phyloP scores from a whole-genome alignment of 2,329 filamentous ascomycete genomes.

The Alternaria sp. region DNA sequence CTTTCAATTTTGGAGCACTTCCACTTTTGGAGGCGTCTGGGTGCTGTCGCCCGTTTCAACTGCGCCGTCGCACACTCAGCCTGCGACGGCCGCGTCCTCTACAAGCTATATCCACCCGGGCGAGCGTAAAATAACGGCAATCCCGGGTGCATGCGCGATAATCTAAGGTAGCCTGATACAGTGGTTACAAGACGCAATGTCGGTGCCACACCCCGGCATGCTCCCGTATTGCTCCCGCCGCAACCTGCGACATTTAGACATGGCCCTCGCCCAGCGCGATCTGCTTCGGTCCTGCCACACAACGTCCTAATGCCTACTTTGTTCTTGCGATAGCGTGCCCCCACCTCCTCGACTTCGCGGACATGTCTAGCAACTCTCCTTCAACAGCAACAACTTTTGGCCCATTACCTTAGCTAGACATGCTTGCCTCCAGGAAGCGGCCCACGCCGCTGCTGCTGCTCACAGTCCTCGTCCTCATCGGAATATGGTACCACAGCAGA shows the following conservation, averaged over 20 bases:
- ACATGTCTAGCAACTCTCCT: constrained; percentile 30
- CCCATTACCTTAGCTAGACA: constrained; percentile 21
- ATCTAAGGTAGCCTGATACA: constrained; percentile 28
- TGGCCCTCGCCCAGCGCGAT: constrained; percentile 18
- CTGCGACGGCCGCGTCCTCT: background rate
- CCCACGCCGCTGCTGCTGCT: constrained; percentile 38
- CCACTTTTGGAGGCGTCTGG: background rate
- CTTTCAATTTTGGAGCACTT: background rate
- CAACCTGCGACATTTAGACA: constrained; percentile 19
- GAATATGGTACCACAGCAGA: constrained; percentile 37
- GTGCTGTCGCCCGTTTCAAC: background rate
- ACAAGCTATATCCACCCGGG: constrained; percentile 3
- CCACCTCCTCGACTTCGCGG: constrained; percentile 5
- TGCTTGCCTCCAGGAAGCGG: constrained; percentile 44
- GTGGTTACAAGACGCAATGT: constrained; percentile 28
- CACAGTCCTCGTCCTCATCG: constrained; percentile 31
- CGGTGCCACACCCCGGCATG: constrained; percentile 15
- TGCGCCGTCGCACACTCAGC: background rate
- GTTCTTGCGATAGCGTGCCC: constrained; percentile 1
- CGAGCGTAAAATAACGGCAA: constrained; percentile 13
- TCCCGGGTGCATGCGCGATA: constrained; percentile 5
- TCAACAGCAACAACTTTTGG: constrained; percentile 15
- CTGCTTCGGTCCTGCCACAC: constrained; percentile 12
- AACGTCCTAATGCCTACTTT: background rate
- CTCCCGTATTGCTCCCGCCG: constrained; percentile 15